Percentiles rank a stretch among this genome's conserved stretches.
Conservation (phyloP, 768 basidiomycete species). For the Pleurotus sapidus region DNA sequence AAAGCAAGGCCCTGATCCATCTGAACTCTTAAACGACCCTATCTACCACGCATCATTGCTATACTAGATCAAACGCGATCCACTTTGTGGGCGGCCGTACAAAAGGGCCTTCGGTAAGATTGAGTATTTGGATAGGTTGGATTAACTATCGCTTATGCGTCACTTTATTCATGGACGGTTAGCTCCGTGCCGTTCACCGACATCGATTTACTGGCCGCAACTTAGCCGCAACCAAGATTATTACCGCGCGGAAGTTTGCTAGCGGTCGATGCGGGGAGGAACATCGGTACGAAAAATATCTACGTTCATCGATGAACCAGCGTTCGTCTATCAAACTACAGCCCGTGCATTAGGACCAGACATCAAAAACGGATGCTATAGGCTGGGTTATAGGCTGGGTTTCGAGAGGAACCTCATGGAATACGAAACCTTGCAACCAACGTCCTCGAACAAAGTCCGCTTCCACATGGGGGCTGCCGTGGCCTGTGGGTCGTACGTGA, state of each 20-base stretch:
- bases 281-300: too few relatives aligned
- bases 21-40: neutral
- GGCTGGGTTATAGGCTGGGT: constrained; percentile 8
- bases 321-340: neutral
- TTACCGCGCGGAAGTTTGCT: neutral
- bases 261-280: neutral
- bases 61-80: neutral
- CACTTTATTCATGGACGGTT: neutral
- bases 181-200: constrained; percentile 1
- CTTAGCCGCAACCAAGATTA: neutral
- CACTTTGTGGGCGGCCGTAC: too few relatives aligned
- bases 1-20: neutral
- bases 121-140: neutral
- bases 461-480: constrained; percentile 1
- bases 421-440: neutral
- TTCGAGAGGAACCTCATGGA: constrained; percentile 4
- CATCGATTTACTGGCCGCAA: neutral
- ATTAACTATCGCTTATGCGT: neutral
- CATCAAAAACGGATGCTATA: neutral
- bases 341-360: too few relatives aligned
- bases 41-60: neutral
- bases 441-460: constrained; percentile 3
- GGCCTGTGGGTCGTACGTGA: neutral
- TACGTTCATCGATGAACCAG: neutral
- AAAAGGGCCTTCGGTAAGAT: too few relatives aligned